Base-by-base conservation (phyloP, 306 rosid species). In the Glycine latifolia region DNA sequence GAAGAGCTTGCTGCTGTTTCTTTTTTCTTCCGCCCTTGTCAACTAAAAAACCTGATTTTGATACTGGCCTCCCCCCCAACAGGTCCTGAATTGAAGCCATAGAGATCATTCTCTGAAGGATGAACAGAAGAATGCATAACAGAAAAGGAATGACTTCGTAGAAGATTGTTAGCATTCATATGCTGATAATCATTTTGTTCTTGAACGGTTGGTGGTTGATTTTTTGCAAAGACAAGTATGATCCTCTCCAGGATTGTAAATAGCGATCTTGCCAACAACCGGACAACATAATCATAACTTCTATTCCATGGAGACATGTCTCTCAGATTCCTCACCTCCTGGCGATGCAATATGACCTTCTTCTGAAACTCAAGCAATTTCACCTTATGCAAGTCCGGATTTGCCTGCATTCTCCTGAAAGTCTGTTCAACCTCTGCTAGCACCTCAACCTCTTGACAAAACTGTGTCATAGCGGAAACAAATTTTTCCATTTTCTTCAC, bases 401-500 rank as follows among this genome's bases (percentile, higher is more conserved):
- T 89, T 4, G 89, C 88, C 73, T 87, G 91, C 91, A 87, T 87
- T 85, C 98, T 88, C 83, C 90, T 83, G 50, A 87, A 85, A 53
- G 97, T 86, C 83, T 88, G 97, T 85, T 96, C 98, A 66, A 93
- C 89, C 78, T 91, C 98, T 1, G 87, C 90, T 14, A 93, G 88
- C 54, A 93, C 96, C 60, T 96, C 98, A 52, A 88, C 75, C 88
- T 93, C 97, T 47, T 90, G 89, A n/a, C 84, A 87, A 79, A 87
- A 82, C 53, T 92, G 97, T 43, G 89, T 75, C 67, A 90, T 86
- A 43, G 85, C 84, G 0, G 85, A 84, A 66, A 88, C 84, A 77
- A 96, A 87, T 56, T 88, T 88, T 68, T 92, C 91, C 98, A 96
- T 92, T 82, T 92, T 96, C 90, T 86, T 92, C 87, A 92, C 87